Evolutionary conservation across 768 basidiomycete genomes (phyloP).

Genomic region (Trametes sanguinea): DNA sequence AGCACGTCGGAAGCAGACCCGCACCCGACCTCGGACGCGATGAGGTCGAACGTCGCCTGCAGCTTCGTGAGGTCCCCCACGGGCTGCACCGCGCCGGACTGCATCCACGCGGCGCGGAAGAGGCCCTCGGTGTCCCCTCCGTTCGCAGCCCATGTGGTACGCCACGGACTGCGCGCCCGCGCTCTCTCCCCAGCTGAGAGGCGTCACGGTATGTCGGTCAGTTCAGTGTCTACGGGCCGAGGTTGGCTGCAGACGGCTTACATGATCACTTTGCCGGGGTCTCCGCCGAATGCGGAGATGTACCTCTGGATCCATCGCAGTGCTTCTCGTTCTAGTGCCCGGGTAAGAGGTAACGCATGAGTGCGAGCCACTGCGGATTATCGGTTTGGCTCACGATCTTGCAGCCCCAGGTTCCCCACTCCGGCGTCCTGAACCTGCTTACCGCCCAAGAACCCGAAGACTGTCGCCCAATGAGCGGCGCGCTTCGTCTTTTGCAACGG

Average conservation of each 20-base stretch:
- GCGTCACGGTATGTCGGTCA: neutral
- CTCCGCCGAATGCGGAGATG: slow-evolving; percentile 45
- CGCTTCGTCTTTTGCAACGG: no score
- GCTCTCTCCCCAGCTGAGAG: slow-evolving; percentile 34
- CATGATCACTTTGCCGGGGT: slow-evolving; percentile 46
- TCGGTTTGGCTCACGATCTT: slow-evolving; percentile 31
- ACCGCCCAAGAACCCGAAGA: slow-evolving; percentile 29
- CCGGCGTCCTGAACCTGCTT: slow-evolving; percentile 25
- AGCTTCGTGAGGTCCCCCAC: slow-evolving; percentile 15
- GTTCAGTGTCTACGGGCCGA: neutral
- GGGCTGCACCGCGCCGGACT: slow-evolving; percentile 12
- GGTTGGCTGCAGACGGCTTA: slow-evolving; percentile 14
- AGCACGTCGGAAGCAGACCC: slow-evolving; percentile 38
- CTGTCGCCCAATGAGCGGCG: neutral
- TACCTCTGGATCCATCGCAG: slow-evolving; percentile 45
- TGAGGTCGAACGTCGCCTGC: slow-evolving; percentile 43
- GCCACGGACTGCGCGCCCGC: slow-evolving; percentile 39
- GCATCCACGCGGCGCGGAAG: slow-evolving; percentile 41
- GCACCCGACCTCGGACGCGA: slow-evolving; percentile 44
- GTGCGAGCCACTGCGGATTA: neutral
- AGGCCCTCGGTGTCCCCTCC: slow-evolving; percentile 26
- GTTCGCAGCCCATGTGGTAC: slow-evolving; percentile 30
- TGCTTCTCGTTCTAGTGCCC: slow-evolving; percentile 23
- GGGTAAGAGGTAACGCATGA: neutral
- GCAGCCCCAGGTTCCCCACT: slow-evolving; percentile 40